Evolutionary conservation across 148 eudicot genomes (phyloP), one percentile per base, ranked within the genome.

Genomic region (Chenopodium formosanum): DNA sequence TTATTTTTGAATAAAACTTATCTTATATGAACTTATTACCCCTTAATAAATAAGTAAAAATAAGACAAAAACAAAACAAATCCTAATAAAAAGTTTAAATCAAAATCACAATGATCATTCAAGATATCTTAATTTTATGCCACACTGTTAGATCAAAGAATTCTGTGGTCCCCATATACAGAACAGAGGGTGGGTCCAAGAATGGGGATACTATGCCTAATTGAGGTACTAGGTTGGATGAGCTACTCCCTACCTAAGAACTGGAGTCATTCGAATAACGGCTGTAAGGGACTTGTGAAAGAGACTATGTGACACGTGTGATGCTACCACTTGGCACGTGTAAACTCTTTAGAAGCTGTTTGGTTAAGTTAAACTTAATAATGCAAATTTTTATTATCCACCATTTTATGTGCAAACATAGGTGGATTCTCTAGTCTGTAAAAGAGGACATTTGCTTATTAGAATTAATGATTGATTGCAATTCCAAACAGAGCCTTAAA

Each of bases 221-320:
- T 79, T 14, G 17, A 56, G 17, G 58, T 31, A 74, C 63, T 74
- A 74, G 64, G 63, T 74, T 50, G 77, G 40, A 74, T 13, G 34
- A 74, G 77, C 77, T 46, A 73, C 56, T 47, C 29, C 29, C 75
- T 73, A 47, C 60, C 60, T 23, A 47, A 74, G 37, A 74, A 29
- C 60, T 69, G 64, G 74, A 66, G 8, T 70, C 70, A 76, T 70
- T 60, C 71, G 68, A 70, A 82, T 77, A 82, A 48, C 84, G 84
- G 84, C 80, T 82, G 79, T 23, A 52, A 58, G 69, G 50, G 76
- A 16, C n/a, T 31, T 69, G 37, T 44, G 84, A 76, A 47, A 76
- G 62, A n/a, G 80, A 82, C 84, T 56, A 9, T 34, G 58, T 81
- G 73, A 48, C 77, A 63, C 73, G 83, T 75, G 79, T 68, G 74